Evolutionary conservation across 108 stramenopile species (phyloP).

Genomic region (Cylindrotheca fusiformis): DNA sequence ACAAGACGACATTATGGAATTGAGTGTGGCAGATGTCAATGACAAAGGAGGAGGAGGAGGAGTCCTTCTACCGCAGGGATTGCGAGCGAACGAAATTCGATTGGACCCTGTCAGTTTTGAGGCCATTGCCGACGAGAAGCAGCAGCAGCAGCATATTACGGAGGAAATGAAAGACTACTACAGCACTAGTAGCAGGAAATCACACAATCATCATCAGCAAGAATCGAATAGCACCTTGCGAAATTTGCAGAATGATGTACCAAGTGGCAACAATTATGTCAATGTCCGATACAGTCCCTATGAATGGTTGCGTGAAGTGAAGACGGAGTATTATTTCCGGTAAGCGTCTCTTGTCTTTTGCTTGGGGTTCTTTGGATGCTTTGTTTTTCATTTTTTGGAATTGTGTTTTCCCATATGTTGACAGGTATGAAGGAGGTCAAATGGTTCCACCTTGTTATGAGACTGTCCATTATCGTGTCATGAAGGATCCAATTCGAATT

Average conservation of each 20-base stretch:
- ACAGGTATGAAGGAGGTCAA: conserved; percentile 37
- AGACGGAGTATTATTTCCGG: conserved; percentile 55
- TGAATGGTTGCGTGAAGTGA: conserved; percentile 48
- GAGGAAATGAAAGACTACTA: conserved; percentile 2
- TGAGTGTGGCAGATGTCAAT: no score
- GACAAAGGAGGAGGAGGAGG: no score
- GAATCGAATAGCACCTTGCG: background rate
- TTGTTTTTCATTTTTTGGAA: background rate
- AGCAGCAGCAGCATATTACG: background rate
- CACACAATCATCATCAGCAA: background rate
- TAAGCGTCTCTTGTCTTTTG: background rate
- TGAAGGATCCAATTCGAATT: conserved; percentile 55
- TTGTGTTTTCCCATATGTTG: no score
- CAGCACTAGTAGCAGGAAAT: background rate
- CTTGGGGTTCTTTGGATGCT: background rate
- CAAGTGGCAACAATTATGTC: conserved; percentile 6
- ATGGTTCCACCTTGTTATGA: conserved; percentile 53
- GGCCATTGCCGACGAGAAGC: conserved; percentile 5
- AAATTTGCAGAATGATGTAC: background rate
- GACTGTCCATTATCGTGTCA: conserved; percentile 45
- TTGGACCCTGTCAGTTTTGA: conserved; percentile 14
- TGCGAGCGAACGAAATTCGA: background rate
- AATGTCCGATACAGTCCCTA: conserved; percentile 26
- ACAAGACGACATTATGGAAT: background rate
- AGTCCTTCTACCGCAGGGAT: conserved; percentile 5